Evolutionary conservation across 2,329 filamentous ascomycete species (phyloP), one percentile per base, ranked within the genome.

Genomic region (Cladosporium sp.): DNA sequence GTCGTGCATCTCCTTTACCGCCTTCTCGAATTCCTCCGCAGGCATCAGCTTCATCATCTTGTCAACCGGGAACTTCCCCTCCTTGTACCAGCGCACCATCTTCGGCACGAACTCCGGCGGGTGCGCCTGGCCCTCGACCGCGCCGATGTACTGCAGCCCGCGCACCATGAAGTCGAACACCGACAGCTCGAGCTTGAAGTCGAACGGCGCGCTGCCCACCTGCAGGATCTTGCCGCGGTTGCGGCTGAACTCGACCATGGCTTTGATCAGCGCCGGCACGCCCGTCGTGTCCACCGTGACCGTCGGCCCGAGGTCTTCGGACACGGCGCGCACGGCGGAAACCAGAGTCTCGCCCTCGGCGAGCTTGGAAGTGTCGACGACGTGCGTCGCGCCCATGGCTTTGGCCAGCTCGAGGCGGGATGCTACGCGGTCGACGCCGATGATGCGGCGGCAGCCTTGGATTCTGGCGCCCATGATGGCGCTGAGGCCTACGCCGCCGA

Each of bases 211-310:
- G 0, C 72, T 72, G 0, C 78, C 77, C 14, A 80, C 73, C 57
- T 78, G 74, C 5, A 79, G 69, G 22, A 78, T 68, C 55, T 74
- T 74, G 1, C 76, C 78, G 53, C 70, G 70, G 31, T 71, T 70
- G 10, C 72, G 64, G 4, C 75, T 70, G 33, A 70, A 70, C 2
- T 72, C 66, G 2, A 78, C 55, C 1, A 69, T 71, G 3, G 72
- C 72, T 8, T 72, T 64, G 13, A 79, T 63, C 52, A 78, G 55
- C 37, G 70, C 54, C 35, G 70, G 64, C 0, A 70, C 70, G 0
- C 75, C 78, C 1, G 75, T 79, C 0, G 77, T 79, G 50, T 81
- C 78, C 46, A 81, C 68, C 4, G 69, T 69, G 33, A 78, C 61
- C 2, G 70, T 73, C 0, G 74, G 68, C 0, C 77, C 77, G 0